Conservation (phyloP, 768 basidiomycete genomes). For the Chlorophyllum brunneum region DNA sequence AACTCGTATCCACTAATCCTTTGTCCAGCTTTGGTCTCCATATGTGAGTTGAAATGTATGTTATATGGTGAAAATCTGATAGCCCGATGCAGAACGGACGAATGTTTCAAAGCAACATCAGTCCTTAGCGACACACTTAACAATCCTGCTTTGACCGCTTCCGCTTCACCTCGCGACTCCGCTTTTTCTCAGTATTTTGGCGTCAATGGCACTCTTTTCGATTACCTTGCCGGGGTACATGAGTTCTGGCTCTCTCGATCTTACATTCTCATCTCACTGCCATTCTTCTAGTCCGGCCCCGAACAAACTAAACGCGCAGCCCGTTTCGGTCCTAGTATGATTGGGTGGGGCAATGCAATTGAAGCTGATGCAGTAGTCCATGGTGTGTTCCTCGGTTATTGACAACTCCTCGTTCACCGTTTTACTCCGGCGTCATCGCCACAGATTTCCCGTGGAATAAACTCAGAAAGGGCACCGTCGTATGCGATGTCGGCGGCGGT, state of each 20-base stretch:
- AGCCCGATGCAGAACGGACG: constrained; percentile 16
- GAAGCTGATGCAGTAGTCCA: constrained; percentile 26
- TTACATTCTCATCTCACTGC: not conserved
- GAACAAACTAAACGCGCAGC: constrained; percentile 8
- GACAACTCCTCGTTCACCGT: not conserved
- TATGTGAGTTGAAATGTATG: constrained; percentile 17
- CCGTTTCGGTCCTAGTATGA: constrained; percentile 31
- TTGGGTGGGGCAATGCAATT: constrained; percentile 28
- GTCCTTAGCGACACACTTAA: constrained; percentile 31
- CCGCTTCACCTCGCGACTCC: constrained; percentile 19
- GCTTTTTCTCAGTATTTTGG: constrained; percentile 23
- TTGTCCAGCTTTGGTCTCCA: constrained; percentile 24
- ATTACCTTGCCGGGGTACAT: constrained; percentile 21
- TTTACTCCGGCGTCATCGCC: not conserved
- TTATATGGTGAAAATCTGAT: not conserved
- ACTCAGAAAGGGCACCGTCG: constrained; percentile 20
- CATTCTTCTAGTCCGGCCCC: not conserved
- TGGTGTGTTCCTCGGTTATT: constrained; percentile 16
- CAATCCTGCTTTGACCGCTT: constrained; percentile 29
- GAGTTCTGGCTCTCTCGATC: not conserved
- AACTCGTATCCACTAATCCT: constrained; percentile 23
- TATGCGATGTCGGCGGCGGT: constrained; percentile 39
- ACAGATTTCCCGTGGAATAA: constrained; percentile 34
- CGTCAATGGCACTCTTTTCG: constrained; percentile 19
- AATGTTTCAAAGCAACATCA: constrained; percentile 19